Conservation (phyloP, 2,329 filamentous ascomycete species). For the Bipolaris oryzae region DNA sequence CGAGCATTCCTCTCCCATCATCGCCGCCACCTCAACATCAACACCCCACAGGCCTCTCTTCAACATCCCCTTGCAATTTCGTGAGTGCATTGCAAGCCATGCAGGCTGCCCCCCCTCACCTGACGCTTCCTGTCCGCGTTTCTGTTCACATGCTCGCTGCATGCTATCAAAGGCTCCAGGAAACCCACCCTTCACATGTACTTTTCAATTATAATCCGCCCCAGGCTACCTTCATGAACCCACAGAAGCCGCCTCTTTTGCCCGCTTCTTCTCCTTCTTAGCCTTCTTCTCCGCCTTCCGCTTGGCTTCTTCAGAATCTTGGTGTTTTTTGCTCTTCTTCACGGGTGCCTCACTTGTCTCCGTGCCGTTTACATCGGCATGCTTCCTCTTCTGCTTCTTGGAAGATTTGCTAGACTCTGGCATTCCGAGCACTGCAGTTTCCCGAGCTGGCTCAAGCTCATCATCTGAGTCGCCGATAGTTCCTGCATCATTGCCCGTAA, state of each 20-base stretch:
- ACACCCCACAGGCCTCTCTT: not conserved
- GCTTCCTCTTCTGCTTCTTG: slow-evolving; percentile 51
- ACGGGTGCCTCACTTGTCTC: slow-evolving; percentile 36
- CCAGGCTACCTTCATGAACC: slow-evolving; percentile 19
- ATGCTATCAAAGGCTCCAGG: not conserved
- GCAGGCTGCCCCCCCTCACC: not conserved
- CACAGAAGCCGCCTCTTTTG: slow-evolving; percentile 33
- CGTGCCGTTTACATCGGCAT: slow-evolving; percentile 38
- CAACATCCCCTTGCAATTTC: not conserved
- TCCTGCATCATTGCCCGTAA: slow-evolving; percentile 53
- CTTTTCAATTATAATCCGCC: not conserved
- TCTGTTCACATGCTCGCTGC: not conserved
- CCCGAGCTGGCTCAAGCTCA: slow-evolving; percentile 51
- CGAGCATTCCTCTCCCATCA: not conserved
- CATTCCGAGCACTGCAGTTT: slow-evolving; percentile 29
- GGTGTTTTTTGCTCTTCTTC: slow-evolving; percentile 51
- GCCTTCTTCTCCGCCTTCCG: slow-evolving; percentile 48
- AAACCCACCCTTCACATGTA: not conserved
- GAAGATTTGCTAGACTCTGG: slow-evolving; percentile 31
- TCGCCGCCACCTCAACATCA: not conserved
- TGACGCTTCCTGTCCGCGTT: not conserved
- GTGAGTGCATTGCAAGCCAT: not conserved
- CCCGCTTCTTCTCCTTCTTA: slow-evolving; percentile 45
- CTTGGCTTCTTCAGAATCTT: slow-evolving; percentile 42
- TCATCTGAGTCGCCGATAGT: slow-evolving; percentile 51